Base-by-base conservation (phyloP, 331 rosid species). In the Cydonia oblonga region DNA sequence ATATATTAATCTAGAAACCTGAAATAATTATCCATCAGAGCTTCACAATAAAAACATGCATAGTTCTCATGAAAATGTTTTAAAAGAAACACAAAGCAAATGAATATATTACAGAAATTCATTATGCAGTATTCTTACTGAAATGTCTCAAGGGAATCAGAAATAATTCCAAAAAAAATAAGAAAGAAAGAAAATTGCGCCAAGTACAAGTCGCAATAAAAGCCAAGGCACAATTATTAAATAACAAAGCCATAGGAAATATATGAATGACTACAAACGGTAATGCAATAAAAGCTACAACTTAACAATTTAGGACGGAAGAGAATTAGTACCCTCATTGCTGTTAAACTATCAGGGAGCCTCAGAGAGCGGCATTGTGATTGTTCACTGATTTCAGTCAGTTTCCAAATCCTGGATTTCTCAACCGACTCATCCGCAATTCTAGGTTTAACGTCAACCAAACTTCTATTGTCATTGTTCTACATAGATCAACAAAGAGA, bases 1-100 rank as follows among this genome's bases (percentile, higher is more conserved):
- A 78, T 95, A 95, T 68, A 95, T 91, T 84, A 95, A 84, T 79
- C 97, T 88, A 74, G 97, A 86, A 75, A 95, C 96, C 99, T 95
- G 96, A 78, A 80, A 79, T 53, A 77, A 53, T 71, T 23, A 72
- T 67, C 56, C 56, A 73, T 78, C 77, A 83, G 64, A 62, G 65
- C 40, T 65, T 30, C 32, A 56, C 60, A 57, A 64, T 53, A 77
- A 69, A 72, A 9, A n/a, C 15, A 69, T 44, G n/a, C 73, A 19
- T 44, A 28, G 46, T 32, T 63, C 64, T 23, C 51, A 46, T 33
- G 28, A 11, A 20, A 33, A 33, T 6, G 16, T 23, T 38, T 56
- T 22, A 60, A 68, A 68, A 26, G 69, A 61, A 58, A 29, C 54
- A 51, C 49, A 40, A 7, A 25, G 19, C 33, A 40, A 23, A 44